Evolutionary conservation across 345 rosid species (phyloP), one percentile per base, ranked within the genome.

Genomic region (Aquilaria malaccensis): DNA sequence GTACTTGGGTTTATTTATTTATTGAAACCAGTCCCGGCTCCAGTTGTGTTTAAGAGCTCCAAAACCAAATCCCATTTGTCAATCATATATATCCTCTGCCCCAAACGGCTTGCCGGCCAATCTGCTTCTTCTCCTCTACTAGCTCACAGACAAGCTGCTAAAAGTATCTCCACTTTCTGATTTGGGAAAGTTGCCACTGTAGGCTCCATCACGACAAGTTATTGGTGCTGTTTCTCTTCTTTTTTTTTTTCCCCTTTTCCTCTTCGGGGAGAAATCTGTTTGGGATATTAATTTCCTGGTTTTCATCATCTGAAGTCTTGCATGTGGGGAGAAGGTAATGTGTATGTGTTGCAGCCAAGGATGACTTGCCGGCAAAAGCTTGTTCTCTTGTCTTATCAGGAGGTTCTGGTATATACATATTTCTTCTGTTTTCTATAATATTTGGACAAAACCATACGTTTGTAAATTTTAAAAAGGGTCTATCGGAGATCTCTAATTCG

Each of bases 361-460:
- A 85, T 85, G 92, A 85, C 88, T 85, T 85, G 88, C 92, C 92
- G 92, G 76, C 57, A 33, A 10, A 37, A 3, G 4, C 11, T 14
- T 48, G 0, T 33, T 22, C 4, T 37, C 5, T 37, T 37, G 7
- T 37, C 43, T 37, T 37, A 4, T 37, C 22, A 22, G 22, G 22
- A 22, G 22, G 22, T 22, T 22, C 22, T 22, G 22, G 22, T 22
- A 22, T 22, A 22, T 22, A 22, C 22, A 22, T 22, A 22, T 22
- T 22, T 22, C 22, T 22, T 22, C 0, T 22, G 22, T 22, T 22
- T 22, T 22, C 22, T 22, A 22, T 22, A 22, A 22, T 22, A 22
- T 22, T 22, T 22, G 22, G 22, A 22, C 22, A 22, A 22, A 22
- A 22, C 22, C 22, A 22, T 22, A 22, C 22, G 22, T 22, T 22